Evolutionary conservation across 768 basidiomycete genomes (phyloP).

Genomic region (Gelatoporia subvermispora): DNA sequence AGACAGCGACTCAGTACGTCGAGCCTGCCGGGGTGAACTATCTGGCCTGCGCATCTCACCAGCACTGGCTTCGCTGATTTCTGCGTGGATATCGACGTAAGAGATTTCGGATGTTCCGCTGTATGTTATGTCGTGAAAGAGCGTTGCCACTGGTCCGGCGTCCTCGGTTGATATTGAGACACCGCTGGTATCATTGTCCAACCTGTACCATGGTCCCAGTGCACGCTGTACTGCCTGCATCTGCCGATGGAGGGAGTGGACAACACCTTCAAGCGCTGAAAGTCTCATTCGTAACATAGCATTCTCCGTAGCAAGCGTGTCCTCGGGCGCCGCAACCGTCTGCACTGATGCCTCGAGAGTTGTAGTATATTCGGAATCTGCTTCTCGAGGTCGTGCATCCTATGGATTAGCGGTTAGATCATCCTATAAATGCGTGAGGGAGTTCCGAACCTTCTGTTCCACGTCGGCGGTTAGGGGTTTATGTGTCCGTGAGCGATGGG

Average conservation of each 20-base stretch:
- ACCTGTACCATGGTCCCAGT: slow-evolving; percentile 61
- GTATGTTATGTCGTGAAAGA: too few species aligned
- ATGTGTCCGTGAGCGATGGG: slow-evolving; percentile 12
- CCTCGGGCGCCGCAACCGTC: slow-evolving; percentile 19
- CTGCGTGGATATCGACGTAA: neutral
- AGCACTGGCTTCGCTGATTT: neutral
- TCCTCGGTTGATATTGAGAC: neutral
- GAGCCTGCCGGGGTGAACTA: neutral
- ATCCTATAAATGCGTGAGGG: too few species aligned
- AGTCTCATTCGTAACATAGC: slow-evolving; percentile 53
- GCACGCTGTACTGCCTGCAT: slow-evolving; percentile 48
- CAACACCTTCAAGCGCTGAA: slow-evolving; percentile 50
- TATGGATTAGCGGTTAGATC: too few species aligned
- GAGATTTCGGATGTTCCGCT: neutral
- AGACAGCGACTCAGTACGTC: neutral
- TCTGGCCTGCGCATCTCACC: neutral
- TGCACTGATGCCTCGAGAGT: too few species aligned
- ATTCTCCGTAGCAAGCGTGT: slow-evolving; percentile 60
- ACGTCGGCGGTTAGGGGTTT: too few species aligned
- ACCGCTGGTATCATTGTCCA: slow-evolving; percentile 17
- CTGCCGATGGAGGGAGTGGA: slow-evolving; percentile 51
- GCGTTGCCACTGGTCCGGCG: too few species aligned
- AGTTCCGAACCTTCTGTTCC: neutral
- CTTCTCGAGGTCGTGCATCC: too few species aligned
- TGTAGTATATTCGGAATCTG: too few species aligned